These are phyloP conservation scores for Fusarium papillatum DNA, from an alignment of 2,329 filamentous ascomycete species.

Conservation along the genomic window DNA sequence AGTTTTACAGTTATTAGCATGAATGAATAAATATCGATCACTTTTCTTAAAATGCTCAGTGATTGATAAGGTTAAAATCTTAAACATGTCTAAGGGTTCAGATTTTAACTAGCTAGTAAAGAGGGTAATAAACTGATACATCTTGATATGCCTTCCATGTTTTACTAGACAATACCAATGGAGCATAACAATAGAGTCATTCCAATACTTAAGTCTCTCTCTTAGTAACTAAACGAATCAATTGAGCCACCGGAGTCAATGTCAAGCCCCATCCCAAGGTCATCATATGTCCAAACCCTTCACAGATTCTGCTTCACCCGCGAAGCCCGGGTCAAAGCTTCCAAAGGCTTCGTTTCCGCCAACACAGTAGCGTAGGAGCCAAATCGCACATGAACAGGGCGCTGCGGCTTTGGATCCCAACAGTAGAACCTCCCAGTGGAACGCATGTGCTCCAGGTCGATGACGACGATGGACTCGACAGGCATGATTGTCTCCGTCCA, in stretches of 20 bases:
- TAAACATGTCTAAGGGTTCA: too few relatives aligned
- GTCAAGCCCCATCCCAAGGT: background rate
- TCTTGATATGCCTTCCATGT: too few relatives aligned
- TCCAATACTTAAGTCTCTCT: background rate
- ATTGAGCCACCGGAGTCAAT: background rate
- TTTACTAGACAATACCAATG: too few relatives aligned
- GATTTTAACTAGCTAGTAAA: too few relatives aligned
- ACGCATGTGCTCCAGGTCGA: conserved; percentile 29
- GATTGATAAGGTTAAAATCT: too few relatives aligned
- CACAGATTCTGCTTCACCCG: background rate
- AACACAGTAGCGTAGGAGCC: conserved; percentile 23
- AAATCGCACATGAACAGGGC: conserved; percentile 26
- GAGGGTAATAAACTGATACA: too few relatives aligned
- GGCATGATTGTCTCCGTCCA: conserved; percentile 35
- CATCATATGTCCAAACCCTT: background rate
- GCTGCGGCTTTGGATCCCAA: conserved; percentile 29
- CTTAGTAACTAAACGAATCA: background rate
- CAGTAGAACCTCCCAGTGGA: conserved; percentile 28
- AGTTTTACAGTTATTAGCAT: too few relatives aligned
- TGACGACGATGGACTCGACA: conserved; percentile 21
- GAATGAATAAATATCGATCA: too few relatives aligned
- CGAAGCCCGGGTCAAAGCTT: background rate
- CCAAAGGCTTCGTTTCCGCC: background rate
- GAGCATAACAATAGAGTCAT: too few relatives aligned
- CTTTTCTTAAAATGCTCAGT: too few relatives aligned